These are phyloP conservation scores for Crithidia brevicula DNA, from an alignment of 208 protist genomes.

Conservation along the genomic window DNA sequence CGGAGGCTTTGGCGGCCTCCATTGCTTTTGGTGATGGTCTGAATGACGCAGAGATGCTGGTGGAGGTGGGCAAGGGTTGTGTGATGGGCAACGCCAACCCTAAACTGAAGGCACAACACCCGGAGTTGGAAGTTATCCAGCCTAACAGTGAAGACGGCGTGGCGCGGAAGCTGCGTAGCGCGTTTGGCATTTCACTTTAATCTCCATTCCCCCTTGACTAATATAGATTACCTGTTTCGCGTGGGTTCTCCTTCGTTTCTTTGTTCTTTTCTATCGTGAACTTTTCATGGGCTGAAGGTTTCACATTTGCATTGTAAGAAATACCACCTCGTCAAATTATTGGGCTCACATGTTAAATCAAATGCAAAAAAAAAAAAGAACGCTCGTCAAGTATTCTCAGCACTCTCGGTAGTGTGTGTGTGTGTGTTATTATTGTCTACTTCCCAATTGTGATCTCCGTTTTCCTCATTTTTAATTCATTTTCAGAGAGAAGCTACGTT, in stretches of 20 bases:
- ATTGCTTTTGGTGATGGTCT: slow-evolving; percentile 69
- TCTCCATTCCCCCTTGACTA: not conserved
- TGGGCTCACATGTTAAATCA: too few species aligned
- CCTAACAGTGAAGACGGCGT: slow-evolving; percentile 55
- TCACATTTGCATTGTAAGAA: too few species aligned
- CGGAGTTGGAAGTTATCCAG: slow-evolving; percentile 48
- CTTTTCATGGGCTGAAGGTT: too few species aligned
- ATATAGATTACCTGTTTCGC: not conserved
- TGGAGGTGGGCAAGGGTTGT: slow-evolving; percentile 45
- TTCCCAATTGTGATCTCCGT: too few species aligned
- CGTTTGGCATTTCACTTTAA: slow-evolving; percentile 34
- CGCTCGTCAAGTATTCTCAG: too few species aligned
- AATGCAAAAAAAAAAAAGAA: too few species aligned
- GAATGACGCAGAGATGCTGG: slow-evolving; percentile 63
- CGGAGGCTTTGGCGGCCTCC: slow-evolving; percentile 25
- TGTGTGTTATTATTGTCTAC: too few species aligned
- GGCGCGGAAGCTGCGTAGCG: slow-evolving; percentile 44
- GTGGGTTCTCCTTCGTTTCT: not conserved
- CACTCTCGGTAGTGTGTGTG: too few species aligned
- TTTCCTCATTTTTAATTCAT: too few species aligned
- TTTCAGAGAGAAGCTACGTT: too few species aligned
- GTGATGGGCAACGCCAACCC: slow-evolving; percentile 59
- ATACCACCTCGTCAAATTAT: too few species aligned
- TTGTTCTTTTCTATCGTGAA: not conserved
- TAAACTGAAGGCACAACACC: slow-evolving; percentile 36